Evolutionary conservation across 2,329 filamentous ascomycete genomes (phyloP), one percentile per base, ranked within the genome.

Genomic region (Zalaria sp.): DNA sequence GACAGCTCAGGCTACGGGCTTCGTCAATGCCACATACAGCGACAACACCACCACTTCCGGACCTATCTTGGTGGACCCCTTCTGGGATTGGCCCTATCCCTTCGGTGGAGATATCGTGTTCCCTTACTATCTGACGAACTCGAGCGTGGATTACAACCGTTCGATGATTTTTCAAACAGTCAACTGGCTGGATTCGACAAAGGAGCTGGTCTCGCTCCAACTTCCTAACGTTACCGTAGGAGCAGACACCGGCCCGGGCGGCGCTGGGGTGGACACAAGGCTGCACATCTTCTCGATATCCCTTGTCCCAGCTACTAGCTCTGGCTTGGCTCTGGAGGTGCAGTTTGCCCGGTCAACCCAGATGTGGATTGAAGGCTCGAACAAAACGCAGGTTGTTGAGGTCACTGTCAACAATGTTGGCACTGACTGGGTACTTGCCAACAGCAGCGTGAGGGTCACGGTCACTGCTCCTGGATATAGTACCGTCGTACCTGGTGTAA

Each of bases 331-430:
- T 27, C 43, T 64, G 18, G 51, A 57, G 25, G 53, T 62, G 2
- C 61, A 65, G 43, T 60, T 57, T 49, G 61, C 61, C 4, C 56
- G 61, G n/a, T 59, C 62, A 5, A 65, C 62, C 4, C 57, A 63
- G 40, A 59, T 60, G 46, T 63, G 61, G 61, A 43, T 60, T 3
- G 60, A 62, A 34, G 58, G 54, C 8, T 57, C 52, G 2, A 57
- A 63, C 37, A 63, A 63, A 43, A 56, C 57, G 7, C 60, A 63
- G 37, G 61, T 64, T 27, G 46, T 62, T 10, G 57, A 64, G 38
- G 53, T 60, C n/a, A 45, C 52, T 10, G 48, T 64, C 40, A 61
- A 60, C 37, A 64, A 64, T 37, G 46, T 58, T 5, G 61, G 61
- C n/a, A 43, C 51, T 3, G 49, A 57, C 2, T 60, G 55, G 50